Evolutionary conservation across 306 rosid genomes (phyloP), one percentile per base, ranked within the genome.

Genomic region (Begonia fuchsioides): DNA sequence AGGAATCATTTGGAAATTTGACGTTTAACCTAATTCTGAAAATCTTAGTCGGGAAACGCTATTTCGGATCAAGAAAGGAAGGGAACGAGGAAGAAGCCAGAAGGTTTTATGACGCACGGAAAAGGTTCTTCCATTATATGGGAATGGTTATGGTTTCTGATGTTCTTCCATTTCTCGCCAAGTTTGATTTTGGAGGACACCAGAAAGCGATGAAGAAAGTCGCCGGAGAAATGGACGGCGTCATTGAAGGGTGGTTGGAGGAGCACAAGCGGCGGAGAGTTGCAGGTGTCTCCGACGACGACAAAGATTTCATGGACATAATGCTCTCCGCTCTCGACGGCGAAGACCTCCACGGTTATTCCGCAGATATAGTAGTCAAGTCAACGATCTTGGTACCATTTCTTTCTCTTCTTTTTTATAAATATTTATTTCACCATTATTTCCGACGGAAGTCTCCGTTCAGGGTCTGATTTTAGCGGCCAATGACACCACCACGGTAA

Each of bases 201-300:
- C 32, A 53, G 15, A 53, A 53, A 20, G 57, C 12, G 15, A 53
- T 53, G 57, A 53, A 15, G 1, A 39, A 53, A 16, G 17, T 46
- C 11, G 15, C 15, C 1, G 16, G 39, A 9, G 16, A 38, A 9
- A 13, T 53, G 3, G 57, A 53, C 45, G 7, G 40, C 2, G 3
- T 39, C n/a, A 1, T 39, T 39, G 47, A 17, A 8, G 16, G 40
- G 11, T 39, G 47, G 16, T 6, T 53, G 13, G 3, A 1, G n/a
- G 52, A 56, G 9, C 61, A 46, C 35, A 32, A 14, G 2, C 7
- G 17, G 2, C 44, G 8, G 46, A 15, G 43, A 55, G 1, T 17
- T 18, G 9, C 2, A 12, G 32, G 5, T 12, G 35, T n/a, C 6
- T 12, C 3, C 3, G 8, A 10, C 0, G 3, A 6, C 12, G 32